A percentile compares a stretch with the other conserved stretches of the same genome.
Evolutionary conservation across 2,329 filamentous ascomycete genomes (phyloP).

Genomic region (Teratosphaeria epicoccoides): DNA sequence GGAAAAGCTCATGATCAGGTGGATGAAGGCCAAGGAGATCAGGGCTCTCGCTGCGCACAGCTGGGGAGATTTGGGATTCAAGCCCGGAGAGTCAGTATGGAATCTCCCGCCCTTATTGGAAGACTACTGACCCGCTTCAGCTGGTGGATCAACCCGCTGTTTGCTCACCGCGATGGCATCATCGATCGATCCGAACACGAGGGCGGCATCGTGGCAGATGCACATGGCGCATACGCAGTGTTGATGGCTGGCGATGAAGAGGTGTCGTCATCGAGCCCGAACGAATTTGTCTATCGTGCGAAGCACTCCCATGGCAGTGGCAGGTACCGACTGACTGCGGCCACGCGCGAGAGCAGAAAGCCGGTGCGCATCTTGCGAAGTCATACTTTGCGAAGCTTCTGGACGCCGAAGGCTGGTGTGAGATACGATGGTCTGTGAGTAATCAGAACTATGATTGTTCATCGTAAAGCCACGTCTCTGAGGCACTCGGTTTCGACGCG

Average conservation of each 20-base stretch:
- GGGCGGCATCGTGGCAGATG: constrained; percentile 34
- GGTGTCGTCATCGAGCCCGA: constrained; percentile 24
- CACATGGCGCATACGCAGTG: constrained; percentile 35
- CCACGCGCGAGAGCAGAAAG: constrained; percentile 29
- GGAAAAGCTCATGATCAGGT: constrained; percentile 26
- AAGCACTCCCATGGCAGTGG: constrained; percentile 29
- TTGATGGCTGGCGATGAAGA: constrained; percentile 33
- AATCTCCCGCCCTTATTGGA: not conserved
- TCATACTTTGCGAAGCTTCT: constrained; percentile 35
- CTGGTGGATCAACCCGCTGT: constrained; percentile 41
- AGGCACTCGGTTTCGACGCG: not conserved
- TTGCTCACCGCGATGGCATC: constrained; percentile 38
- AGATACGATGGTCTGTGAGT: constrained; percentile 41
- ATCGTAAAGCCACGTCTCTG: not conserved
- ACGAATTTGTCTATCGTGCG: constrained; percentile 33
- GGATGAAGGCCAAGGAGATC: constrained; percentile 22
- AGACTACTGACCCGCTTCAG: constrained; percentile 19
- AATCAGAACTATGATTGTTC: not conserved
- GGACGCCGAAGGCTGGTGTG: constrained; percentile 36
- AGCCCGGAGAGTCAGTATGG: constrained; percentile 35
- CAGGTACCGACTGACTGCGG: constrained; percentile 34
- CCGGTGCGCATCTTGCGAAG: constrained; percentile 36
- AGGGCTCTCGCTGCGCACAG: constrained; percentile 28
- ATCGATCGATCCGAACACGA: constrained; percentile 33
- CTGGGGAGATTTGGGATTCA: constrained; percentile 35